Conservation (phyloP, 345 rosid genomes). For the Syzygium aqueum region DNA sequence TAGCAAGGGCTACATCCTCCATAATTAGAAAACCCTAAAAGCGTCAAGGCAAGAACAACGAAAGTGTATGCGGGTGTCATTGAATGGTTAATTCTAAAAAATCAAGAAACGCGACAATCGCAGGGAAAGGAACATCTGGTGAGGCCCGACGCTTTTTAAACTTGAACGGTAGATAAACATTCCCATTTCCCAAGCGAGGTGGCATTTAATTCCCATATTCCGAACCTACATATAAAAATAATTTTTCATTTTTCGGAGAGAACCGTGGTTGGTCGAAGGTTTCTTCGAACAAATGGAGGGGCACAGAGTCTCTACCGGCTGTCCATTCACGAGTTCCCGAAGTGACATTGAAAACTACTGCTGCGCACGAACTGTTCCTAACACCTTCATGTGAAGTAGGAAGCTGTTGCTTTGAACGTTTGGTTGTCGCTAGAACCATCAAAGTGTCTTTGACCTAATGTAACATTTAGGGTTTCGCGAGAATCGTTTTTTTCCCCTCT, state of each 20-base stretch:
- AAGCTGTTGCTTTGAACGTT: not conserved
- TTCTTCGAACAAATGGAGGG: not conserved
- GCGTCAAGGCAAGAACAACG: not conserved
- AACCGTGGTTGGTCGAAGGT: not conserved
- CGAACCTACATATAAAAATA: not conserved
- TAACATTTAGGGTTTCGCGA: not conserved
- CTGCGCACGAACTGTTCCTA: not conserved
- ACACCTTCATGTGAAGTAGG: not conserved
- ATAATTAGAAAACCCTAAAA: not conserved
- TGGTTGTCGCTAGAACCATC: not conserved
- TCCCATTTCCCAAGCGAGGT: not conserved
- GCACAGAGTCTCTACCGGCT: not conserved
- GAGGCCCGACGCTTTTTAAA: not conserved
- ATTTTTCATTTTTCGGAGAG: not conserved
- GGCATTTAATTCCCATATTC: not conserved
- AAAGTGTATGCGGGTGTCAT: not conserved
- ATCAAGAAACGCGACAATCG: not conserved
- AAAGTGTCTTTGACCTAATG: not conserved
- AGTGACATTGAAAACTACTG: not conserved
- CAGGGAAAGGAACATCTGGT: not conserved
- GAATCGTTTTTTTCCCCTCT: not conserved
- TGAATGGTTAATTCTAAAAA: not conserved
- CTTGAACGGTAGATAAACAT: not conserved
- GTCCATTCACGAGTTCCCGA: not conserved
- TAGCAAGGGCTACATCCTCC: not conserved